Conservation (phyloP, 805 yeast genomes). For the Yamadazyma kitorensis region DNA sequence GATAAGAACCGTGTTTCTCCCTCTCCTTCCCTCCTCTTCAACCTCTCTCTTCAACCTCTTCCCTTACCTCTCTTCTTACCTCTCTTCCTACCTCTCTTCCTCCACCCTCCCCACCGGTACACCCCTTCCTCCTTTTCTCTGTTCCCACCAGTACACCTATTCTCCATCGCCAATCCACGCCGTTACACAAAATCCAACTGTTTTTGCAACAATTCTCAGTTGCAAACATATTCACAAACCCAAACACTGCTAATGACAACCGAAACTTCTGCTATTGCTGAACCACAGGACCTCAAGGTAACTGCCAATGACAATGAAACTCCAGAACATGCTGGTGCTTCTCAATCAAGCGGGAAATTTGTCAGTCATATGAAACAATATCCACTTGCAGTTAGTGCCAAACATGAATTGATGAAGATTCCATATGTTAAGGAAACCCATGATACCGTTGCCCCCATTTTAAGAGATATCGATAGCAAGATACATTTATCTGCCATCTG, state of each 20-base stretch:
- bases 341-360: constrained; percentile 5
- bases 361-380: constrained; percentile 12
- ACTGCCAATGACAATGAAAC: not conserved
- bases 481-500: constrained; percentile 32
- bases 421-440: constrained; percentile 5
- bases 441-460: constrained; percentile 3
- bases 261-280: not conserved
- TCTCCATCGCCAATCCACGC: too few relatives aligned
- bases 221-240: not conserved
- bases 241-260: not conserved
- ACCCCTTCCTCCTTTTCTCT: too few relatives aligned
- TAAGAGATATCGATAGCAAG: constrained; percentile 4
- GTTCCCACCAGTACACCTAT: too few relatives aligned
- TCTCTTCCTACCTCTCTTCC: too few relatives aligned
- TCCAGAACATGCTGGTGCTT: not conserved
- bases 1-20: too few relatives aligned
- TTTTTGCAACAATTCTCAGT: constrained; percentile 1
- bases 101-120: too few relatives aligned
- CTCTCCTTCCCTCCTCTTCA: too few relatives aligned
- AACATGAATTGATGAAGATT: constrained; percentile 5
- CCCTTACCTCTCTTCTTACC: too few relatives aligned
- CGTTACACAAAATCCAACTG: not conserved
- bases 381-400: constrained; percentile 12
- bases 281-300: too few relatives aligned
- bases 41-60: too few relatives aligned